Evolutionary conservation across 495 filamentous ascomycete species (phyloP).

Genomic region (Aeminium ludgeri): DNA sequence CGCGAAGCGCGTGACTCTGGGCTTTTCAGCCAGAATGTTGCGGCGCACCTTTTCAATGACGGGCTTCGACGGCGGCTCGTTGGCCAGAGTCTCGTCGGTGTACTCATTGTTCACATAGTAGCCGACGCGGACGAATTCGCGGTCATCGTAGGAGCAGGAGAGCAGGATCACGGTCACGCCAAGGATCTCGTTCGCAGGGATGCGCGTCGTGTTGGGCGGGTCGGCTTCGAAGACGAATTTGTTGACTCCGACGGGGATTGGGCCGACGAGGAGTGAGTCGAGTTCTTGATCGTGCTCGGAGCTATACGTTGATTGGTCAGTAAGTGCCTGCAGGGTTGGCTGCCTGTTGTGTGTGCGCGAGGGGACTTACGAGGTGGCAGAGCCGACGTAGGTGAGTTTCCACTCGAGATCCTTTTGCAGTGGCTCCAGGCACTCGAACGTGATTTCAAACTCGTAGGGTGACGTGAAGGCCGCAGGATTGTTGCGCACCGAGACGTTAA

Average conservation of each 20-base stretch:
- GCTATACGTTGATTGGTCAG: slow-evolving; percentile 29
- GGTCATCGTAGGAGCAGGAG: slow-evolving; percentile 85
- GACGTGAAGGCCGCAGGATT: slow-evolving; percentile 84
- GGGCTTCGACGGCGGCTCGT: slow-evolving; percentile 79
- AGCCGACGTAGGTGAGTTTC: slow-evolving; percentile 98
- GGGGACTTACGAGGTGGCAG: slow-evolving; percentile 70
- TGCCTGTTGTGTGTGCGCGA: slow-evolving; percentile 6
- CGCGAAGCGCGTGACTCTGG: slow-evolving; percentile 89
- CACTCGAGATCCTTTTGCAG: slow-evolving; percentile 96
- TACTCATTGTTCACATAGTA: slow-evolving; percentile 99
- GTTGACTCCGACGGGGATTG: slow-evolving; percentile 91
- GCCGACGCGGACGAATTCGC: slow-evolving; percentile 94
- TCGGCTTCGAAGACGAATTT: slow-evolving; percentile 98
- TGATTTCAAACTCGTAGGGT: slow-evolving; percentile 77
- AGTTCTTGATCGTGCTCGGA: slow-evolving; percentile 97
- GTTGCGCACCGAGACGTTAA: slow-evolving; percentile 88
- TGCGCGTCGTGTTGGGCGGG: slow-evolving; percentile 69
- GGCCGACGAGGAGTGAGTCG: slow-evolving; percentile 87
- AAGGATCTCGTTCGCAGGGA: slow-evolving; percentile 85
- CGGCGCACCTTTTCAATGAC: slow-evolving; percentile 79
- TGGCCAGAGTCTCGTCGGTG: slow-evolving; percentile 70
- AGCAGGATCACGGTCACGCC: slow-evolving; percentile 95
- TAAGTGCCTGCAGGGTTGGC: slow-evolving; percentile 3
- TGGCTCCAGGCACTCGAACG: slow-evolving; percentile 88
- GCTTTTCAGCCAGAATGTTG: slow-evolving; percentile 92